These are phyloP conservation scores for Arachnopeziza araneosa DNA, from an alignment of 2,329 filamentous ascomycete species.

Conservation along the genomic window DNA sequence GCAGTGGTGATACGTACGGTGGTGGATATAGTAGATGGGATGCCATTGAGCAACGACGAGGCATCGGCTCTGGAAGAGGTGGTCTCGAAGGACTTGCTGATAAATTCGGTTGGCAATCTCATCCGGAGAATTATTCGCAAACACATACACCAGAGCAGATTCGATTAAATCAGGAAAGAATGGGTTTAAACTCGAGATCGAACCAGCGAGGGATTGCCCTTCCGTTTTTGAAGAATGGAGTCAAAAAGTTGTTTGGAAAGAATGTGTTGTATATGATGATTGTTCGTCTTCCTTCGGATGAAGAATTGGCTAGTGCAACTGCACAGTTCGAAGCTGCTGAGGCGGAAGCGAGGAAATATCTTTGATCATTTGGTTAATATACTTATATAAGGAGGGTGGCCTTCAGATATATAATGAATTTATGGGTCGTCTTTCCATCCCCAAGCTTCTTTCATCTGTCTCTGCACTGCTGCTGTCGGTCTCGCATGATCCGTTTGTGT, in stretches of 20 bases:
- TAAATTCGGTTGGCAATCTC: not conserved
- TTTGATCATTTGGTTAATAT: not conserved
- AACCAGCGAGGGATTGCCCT: not conserved
- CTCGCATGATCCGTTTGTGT: constrained; percentile 47
- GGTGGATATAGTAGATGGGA: not conserved
- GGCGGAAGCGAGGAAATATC: no score
- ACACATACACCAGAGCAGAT: not conserved
- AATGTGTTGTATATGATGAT: not conserved
- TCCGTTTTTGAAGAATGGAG: not conserved
- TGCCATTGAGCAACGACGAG: not conserved
- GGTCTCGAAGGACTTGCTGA: not conserved
- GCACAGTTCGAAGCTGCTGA: no score
- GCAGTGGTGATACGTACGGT: not conserved
- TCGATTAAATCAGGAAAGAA: not conserved
- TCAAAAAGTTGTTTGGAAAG: not conserved
- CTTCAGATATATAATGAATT: not conserved
- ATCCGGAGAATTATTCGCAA: not conserved
- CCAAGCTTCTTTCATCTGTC: constrained; percentile 45
- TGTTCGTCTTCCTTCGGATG: not conserved
- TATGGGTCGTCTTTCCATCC: constrained; percentile 32
- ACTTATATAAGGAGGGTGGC: not conserved
- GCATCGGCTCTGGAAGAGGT: not conserved
- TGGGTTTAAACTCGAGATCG: not conserved
- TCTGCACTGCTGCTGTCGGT: constrained; percentile 44
- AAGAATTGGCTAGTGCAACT: not conserved